Conservation (phyloP, 164 flowering plant species). For the Akebia trifoliata region DNA sequence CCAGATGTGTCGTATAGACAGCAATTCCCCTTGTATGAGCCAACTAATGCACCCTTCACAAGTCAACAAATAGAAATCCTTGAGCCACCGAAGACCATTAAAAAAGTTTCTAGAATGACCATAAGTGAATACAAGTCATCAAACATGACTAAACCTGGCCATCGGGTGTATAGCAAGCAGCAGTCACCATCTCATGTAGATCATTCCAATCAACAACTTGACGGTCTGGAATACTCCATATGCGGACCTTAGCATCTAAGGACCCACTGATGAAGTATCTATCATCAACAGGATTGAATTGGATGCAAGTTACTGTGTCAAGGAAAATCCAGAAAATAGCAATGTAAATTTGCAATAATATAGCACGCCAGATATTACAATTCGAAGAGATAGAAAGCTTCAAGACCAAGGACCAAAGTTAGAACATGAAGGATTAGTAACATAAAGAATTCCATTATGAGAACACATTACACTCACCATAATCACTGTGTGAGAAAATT, state of each 20-base stretch:
- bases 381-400: neutral
- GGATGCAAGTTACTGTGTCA: slow-evolving; percentile 90
- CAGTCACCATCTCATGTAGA: slow-evolving; percentile 98
- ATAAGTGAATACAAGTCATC: neutral
- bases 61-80: slow-evolving; percentile 13
- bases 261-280: slow-evolving; percentile 98
- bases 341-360: too few relatives aligned
- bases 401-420: neutral
- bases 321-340: slow-evolving; percentile 17
- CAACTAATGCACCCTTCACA: slow-evolving; percentile 91
- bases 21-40: slow-evolving; percentile 95
- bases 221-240: slow-evolving; percentile 97
- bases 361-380: neutral
- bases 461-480: slow-evolving; percentile 44
- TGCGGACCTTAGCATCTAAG: slow-evolving; percentile 93
- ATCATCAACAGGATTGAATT: slow-evolving; percentile 98
- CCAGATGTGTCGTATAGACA: slow-evolving; percentile 76
- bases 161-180: slow-evolving; percentile 98
- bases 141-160: slow-evolving; percentile 63
- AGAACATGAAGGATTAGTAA: neutral
- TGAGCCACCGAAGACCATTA: slow-evolving; percentile 12
- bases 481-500: slow-evolving; percentile 89
- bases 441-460: too few relatives aligned
- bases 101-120: neutral
- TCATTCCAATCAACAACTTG: slow-evolving; percentile 98